Evolutionary conservation across 257 asterid species (phyloP).

Genomic region (Scutellaria baicalensis): DNA sequence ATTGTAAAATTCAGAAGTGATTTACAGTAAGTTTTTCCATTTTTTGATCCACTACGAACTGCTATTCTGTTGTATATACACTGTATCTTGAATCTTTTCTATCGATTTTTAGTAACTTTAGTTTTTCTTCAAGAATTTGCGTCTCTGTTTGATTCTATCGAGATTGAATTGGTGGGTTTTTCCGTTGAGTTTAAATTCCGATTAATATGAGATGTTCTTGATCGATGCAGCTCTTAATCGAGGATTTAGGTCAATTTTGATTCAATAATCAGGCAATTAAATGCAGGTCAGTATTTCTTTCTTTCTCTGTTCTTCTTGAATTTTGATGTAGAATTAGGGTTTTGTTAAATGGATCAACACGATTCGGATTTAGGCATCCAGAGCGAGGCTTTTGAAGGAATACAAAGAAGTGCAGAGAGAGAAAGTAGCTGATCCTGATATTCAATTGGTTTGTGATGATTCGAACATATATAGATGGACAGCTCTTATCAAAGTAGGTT

Average conservation of each 20-base stretch:
- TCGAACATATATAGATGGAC: conserved; percentile 93
- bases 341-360: neutral
- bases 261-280: conserved; percentile 3
- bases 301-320: neutral
- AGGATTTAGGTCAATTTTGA: neutral
- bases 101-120: neutral
- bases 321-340: neutral
- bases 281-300: conserved; percentile 30
- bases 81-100: neutral
- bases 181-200: neutral
- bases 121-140: neutral
- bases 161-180: neutral
- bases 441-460: conserved; percentile 90
- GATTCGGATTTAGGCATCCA: conserved; percentile 56
- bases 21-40: conserved; percentile 4
- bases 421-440: conserved; percentile 92
- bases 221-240: conserved; percentile 14
- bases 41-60: neutral
- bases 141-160: neutral
- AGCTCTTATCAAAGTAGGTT: conserved; percentile 74
- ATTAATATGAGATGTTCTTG: neutral
- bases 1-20: neutral
- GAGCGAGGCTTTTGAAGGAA: conserved; percentile 95
- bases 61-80: neutral
- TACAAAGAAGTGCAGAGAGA: conserved; percentile 96